Evolutionary conservation across 805 yeast species (phyloP), one percentile per base, ranked within the genome.

Genomic region (Osmozyma mogii): DNA sequence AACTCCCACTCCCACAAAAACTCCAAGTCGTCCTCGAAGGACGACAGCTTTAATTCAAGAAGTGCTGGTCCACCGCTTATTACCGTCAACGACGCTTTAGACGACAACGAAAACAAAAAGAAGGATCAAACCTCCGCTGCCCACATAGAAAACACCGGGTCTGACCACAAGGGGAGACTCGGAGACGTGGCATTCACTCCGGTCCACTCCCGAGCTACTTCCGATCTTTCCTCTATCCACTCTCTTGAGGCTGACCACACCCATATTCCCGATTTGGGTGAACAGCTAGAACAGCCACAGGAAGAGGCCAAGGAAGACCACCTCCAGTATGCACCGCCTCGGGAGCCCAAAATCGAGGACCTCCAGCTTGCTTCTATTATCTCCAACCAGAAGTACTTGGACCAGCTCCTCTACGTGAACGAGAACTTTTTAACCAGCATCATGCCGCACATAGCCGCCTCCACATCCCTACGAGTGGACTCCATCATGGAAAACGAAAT

Each of bases 391-490:
- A 23, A 17, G 5, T 29, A 31, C 17, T 26, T 37, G 17, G 17
- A 14, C 5, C 25, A 17, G 17, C 16, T 34, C 15, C 22, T 30
- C 10, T 29, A 25, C 4, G 17, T 37, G 8, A 29, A 27, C 22
- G n/a, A 15, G 14, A 28, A 41, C 26, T 40, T 24, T 17, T 22
- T 41, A 22, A 24, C 20, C 13, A 18, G 30, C 9, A 31, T 41
- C 6, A 32, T 28, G 21, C 45, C 45, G 2, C 26, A 12, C 14
- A 25, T 38, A 8, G 19, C 30, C 8, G 33, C 20, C 10, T 28
- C 34, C 17, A 30, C 34, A 6, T 19, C 24, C 6, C 5, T 17
- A 5, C 27, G 15, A 17, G 25, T 36, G 20, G 31, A 32, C 15
- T 15, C 15, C 19, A 21, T 40, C 10, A 14, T 36, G 10, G 20